phyloP scores from a whole-genome alignment of 805 yeast genomes.

The Saturnispora bothae region DNA sequence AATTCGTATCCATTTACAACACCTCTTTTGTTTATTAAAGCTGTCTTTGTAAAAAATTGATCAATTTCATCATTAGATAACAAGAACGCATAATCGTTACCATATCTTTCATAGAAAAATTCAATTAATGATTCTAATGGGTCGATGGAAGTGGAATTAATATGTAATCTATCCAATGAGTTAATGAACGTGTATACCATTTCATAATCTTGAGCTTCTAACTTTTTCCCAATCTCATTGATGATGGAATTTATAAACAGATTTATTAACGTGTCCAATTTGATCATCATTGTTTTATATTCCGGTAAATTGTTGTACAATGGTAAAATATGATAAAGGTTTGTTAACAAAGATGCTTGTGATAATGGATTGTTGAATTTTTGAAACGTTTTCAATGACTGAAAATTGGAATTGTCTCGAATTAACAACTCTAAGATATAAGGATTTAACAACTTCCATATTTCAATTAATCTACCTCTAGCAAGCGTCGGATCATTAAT shows the following conservation, averaged over 20 bases:
- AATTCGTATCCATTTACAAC: constrained; percentile 23
- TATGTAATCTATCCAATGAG: constrained; percentile 18
- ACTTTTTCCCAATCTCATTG: constrained; percentile 53
- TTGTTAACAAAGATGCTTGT: constrained; percentile 25
- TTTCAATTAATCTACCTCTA: constrained; percentile 17
- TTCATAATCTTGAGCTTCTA: constrained; percentile 35
- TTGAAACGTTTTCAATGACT: constrained; percentile 22
- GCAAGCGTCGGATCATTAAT: constrained; percentile 20
- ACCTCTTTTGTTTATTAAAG: constrained; percentile 16
- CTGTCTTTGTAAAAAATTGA: constrained; percentile 13
- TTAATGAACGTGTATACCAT: constrained; percentile 24
- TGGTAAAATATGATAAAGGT: constrained; percentile 20
- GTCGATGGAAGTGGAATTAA: constrained; percentile 24
- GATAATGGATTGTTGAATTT: constrained; percentile 22
- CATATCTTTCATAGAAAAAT: constrained; percentile 24
- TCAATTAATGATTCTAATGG: constrained; percentile 26
- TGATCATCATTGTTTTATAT: constrained; percentile 22
- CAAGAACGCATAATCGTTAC: constrained; percentile 22
- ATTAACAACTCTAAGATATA: constrained; percentile 23
- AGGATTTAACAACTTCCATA: constrained; percentile 23
- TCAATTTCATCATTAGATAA: constrained; percentile 16
- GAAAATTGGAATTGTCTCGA: constrained; percentile 27
- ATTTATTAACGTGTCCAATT: constrained; percentile 48
- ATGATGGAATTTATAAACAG: constrained; percentile 63
- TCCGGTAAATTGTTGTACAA: constrained; percentile 15